Evolutionary conservation across 2,329 filamentous ascomycete species (phyloP), one percentile per base, ranked within the genome.

Genomic region (Diplodia intermedia): DNA sequence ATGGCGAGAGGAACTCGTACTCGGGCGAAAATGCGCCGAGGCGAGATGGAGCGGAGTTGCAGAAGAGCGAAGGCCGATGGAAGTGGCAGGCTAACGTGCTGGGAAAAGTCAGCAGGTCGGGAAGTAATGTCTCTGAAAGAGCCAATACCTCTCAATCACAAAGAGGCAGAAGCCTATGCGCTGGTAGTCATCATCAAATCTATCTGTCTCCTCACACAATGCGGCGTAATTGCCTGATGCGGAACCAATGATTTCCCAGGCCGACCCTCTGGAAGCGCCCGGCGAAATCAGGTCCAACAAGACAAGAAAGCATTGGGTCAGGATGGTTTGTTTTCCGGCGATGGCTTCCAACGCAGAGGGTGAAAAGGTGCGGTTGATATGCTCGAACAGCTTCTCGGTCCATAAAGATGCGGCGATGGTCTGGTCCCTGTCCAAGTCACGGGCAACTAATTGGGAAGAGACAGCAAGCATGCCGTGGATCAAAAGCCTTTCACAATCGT

Each of bases 361-460:
- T 7, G 43, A 47, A 15, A 55, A 26, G 6, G 20, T 20, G 20
- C 66, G 43, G 9, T 33, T 31, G 49, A 67, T 38, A 20, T 60
- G 47, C n/a, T 57, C 47, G 20, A 57, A 57, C 12, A 67, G 38
- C 47, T 57, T 67, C 11, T 67, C 66, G 23, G 49, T 31, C 66
- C 66, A 67, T n/a, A 62, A 31, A 14, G 56, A 62, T 1, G 66
- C 66, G 9, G 49, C 36, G 8, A 67, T 43, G 36, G 55, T 62
- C 29, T 67, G 56, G 12, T 67, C 56, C 15, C 43, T 31, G 56
- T 67, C 66, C 47, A 67, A 7, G 14, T 67, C 66, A 5, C 66
- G 47, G 20, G 66, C 55, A n/a, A 67, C 56, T 18, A 67, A 23
- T 2, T 36, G 26, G 1, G 66, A 67, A 18, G 66, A 38, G n/a